Evolutionary conservation across 345 rosid genomes (phyloP), one percentile per base, ranked within the genome.

Genomic region (Ailanthus altissimus): DNA sequence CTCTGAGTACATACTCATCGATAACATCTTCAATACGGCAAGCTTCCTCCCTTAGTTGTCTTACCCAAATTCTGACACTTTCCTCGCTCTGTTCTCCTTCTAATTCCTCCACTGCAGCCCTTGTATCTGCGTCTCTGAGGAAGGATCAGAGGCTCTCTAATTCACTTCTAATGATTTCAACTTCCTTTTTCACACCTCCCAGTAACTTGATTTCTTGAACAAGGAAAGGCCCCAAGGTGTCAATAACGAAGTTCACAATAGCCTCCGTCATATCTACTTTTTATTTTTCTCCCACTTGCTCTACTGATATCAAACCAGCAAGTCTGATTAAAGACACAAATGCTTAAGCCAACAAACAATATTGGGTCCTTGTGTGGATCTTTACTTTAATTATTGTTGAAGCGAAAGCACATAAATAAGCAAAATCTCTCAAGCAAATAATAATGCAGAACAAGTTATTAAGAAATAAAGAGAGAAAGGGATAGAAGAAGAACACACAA

Each of bases 1-100:
- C n/a, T 25, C 15, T 70, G 45, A 53, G 66, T 75, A 23, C 12
- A 54, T 71, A 65, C 23, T 70, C 77, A 64, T 80, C 83, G 12
- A 80, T 71, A 9, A 46, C 73, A 76, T 76, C 83, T 80, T 80
- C 77, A n/a, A 80, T 80, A 4, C 16, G 38, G 1, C n/a, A 80
- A 75, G 83, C 79, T 4, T 32, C 53, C 32, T 81, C 68, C 64
- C 69, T 64, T 5, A 73, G 56, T 40, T 77, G 74, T 59, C 59
- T 72, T 23, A 73, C 77, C 83, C 80, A 81, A 8, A 61, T 43
- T 65, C 50, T 72, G n/a, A 77, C 9, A 6, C 77, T 32, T 5
- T 28, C 32, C 6, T 32, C 21, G 2, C 6, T 0, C 8, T n/a
- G n/a, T n/a, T n/a, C 67, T 40, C 60, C 74, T 26, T 66, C 45